These are phyloP conservation scores for Fomitopsis pulvina DNA, from an alignment of 768 basidiomycete genomes.

Conservation along the genomic window DNA sequence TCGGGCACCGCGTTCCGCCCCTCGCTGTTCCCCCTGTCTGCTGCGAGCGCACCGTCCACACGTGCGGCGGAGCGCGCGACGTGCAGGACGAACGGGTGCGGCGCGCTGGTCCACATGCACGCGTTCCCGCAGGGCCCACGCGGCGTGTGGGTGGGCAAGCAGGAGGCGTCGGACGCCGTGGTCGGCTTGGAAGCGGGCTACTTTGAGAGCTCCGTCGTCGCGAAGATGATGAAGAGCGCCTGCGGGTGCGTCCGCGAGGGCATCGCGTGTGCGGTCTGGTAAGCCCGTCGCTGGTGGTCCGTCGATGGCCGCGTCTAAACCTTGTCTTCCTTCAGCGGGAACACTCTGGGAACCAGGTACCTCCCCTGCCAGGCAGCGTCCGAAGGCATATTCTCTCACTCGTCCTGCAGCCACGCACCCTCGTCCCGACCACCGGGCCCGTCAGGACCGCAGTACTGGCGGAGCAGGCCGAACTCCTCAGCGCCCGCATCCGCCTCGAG, in stretches of 20 bases:
- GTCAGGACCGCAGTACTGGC: slow-evolving; percentile 24
- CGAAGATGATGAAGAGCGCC: slow-evolving; percentile 44
- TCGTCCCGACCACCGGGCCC: slow-evolving; percentile 13
- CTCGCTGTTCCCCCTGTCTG: slow-evolving; percentile 30
- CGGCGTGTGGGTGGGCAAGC: slow-evolving; percentile 54
- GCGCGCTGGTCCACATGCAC: slow-evolving; percentile 49
- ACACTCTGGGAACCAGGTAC: slow-evolving; percentile 56
- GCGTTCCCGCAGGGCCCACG: slow-evolving; percentile 47
- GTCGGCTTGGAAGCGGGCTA: slow-evolving; percentile 51
- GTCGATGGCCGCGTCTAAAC: not conserved
- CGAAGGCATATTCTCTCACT: slow-evolving; percentile 38
- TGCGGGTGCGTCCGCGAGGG: slow-evolving; percentile 68
- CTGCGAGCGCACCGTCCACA: slow-evolving; percentile 12
- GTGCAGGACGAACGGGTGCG: slow-evolving; percentile 50
- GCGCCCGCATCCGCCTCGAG: slow-evolving; percentile 8
- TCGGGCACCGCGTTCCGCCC: slow-evolving; percentile 23
- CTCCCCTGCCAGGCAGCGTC: slow-evolving; percentile 53
- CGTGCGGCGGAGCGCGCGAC: slow-evolving; percentile 12
- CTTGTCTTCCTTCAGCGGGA: slow-evolving; percentile 40
- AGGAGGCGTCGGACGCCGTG: slow-evolving; percentile 45
- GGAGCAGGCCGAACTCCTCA: slow-evolving; percentile 8
- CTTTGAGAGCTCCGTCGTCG: slow-evolving; percentile 43
- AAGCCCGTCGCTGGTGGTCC: slow-evolving; percentile 12
- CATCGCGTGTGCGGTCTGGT: slow-evolving; percentile 59
- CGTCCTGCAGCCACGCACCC: slow-evolving; percentile 27